phyloP scores from a whole-genome alignment of 2,329 filamentous ascomycete species.

The Zarea fungicola region DNA sequence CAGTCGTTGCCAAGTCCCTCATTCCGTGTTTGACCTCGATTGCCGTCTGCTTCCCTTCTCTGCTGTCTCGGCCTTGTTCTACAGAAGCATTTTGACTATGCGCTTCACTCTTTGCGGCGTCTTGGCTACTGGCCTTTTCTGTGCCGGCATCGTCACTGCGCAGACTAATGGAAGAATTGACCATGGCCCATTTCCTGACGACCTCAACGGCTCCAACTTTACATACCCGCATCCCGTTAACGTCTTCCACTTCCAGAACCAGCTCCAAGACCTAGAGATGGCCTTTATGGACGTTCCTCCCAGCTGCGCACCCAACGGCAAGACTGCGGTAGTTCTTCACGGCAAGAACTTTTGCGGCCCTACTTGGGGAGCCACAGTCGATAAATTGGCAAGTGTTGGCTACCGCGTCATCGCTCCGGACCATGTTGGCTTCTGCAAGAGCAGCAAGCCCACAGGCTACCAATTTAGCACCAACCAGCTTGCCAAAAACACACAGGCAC shows the following conservation, averaged over 20 bases:
- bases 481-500: constrained; percentile 43
- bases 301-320: constrained; percentile 28
- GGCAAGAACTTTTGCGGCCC: constrained; percentile 53
- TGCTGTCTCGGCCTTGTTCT: not conserved
- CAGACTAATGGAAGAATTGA: constrained; percentile 28
- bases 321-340: constrained; percentile 45
- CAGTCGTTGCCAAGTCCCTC: not conserved
- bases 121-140: constrained; percentile 17
- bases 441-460: constrained; percentile 44
- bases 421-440: constrained; percentile 55
- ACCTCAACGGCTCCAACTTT: constrained; percentile 46
- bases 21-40: not conserved
- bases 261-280: constrained; percentile 45
- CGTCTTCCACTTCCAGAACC: constrained; percentile 42
- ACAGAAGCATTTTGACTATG: constrained; percentile 17
- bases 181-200: constrained; percentile 32
- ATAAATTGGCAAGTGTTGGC: constrained; percentile 34
- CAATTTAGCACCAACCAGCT: constrained; percentile 50
- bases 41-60: not conserved
- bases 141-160: constrained; percentile 19
- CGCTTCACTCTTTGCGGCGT: constrained; percentile 19
- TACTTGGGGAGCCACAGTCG: constrained; percentile 47
- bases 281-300: constrained; percentile 50
- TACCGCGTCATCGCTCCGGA: constrained; percentile 50
- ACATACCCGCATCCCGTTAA: constrained; percentile 48